These are phyloP conservation scores for Closterium sp. DNA, from an alignment of 139 green algal genomes.

Conservation along the genomic window DNA sequence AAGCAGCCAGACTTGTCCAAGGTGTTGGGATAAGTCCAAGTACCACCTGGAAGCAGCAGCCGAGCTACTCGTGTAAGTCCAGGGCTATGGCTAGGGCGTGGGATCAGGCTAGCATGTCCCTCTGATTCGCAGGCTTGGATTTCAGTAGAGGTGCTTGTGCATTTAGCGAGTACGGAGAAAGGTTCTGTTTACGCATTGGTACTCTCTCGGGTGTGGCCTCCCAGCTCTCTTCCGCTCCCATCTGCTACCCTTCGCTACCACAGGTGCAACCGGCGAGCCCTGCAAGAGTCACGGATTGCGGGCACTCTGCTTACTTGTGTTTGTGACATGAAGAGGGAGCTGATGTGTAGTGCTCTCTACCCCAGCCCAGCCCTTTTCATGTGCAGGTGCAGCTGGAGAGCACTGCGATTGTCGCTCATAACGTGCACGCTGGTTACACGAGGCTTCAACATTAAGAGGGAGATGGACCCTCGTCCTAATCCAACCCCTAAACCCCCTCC, in stretches of 20 bases:
- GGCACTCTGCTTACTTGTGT: background rate
- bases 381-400: background rate
- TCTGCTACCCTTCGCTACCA: too few relatives aligned
- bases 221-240: too few relatives aligned
- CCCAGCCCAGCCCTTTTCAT: too few relatives aligned
- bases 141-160: conserved; percentile 28
- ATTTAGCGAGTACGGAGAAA: background rate
- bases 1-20: conserved; percentile 26
- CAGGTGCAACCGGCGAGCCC: too few relatives aligned
- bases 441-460: conserved; percentile 81
- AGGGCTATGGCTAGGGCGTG: too few relatives aligned
- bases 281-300: background rate
- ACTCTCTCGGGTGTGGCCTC: too few relatives aligned
- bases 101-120: conserved; percentile 33
- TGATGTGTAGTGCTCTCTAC: background rate
- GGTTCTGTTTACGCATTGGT: background rate
- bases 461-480: too few relatives aligned
- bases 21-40: conserved; percentile 41
- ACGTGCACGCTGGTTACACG: conserved; percentile 83
- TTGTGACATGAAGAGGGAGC: background rate
- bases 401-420: conserved; percentile 79
- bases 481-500: too few relatives aligned
- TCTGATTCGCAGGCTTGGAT: background rate
- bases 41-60: conserved; percentile 39
- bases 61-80: conserved; percentile 29